These are phyloP conservation scores for Nicotiana undulata DNA, from an alignment of 257 asterid species.

Conservation along the genomic window DNA sequence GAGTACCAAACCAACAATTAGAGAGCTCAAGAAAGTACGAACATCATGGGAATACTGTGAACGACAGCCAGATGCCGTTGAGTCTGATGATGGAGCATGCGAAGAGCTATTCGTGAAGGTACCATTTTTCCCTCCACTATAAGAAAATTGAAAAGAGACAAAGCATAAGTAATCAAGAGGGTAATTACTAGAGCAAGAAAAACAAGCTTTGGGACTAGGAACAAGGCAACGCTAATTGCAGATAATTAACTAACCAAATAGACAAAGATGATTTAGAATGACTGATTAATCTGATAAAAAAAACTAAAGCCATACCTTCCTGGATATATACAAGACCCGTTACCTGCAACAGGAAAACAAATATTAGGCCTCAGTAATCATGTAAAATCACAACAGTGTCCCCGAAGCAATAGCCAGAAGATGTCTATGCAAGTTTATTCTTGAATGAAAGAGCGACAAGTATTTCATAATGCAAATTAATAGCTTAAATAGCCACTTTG, in stretches of 20 bases:
- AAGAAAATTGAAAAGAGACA: constrained; percentile 8
- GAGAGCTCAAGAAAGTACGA: constrained; percentile 11
- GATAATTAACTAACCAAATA: not conserved
- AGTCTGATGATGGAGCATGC: constrained; percentile 61
- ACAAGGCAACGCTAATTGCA: not conserved
- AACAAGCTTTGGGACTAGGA: not conserved
- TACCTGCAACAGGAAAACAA: constrained; percentile 45
- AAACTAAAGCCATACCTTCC: constrained; percentile 54
- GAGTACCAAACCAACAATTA: constrained; percentile 26
- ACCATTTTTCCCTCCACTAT: constrained; percentile 60
- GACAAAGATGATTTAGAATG: not conserved
- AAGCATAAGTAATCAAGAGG: not conserved
- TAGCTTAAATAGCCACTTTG: not conserved
- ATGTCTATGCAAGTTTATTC: not conserved
- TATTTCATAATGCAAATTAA: not conserved
- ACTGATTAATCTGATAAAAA: not conserved
- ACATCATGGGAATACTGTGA: constrained; percentile 22
- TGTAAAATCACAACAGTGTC: not conserved
- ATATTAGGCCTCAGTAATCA: not conserved
- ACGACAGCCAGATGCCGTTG: constrained; percentile 45
- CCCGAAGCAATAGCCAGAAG: not conserved
- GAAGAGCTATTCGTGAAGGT: constrained; percentile 55
- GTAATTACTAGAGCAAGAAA: not conserved
- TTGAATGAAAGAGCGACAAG: not conserved
- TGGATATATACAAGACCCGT: constrained; percentile 62